Evolutionary conservation across 306 rosid species (phyloP), one percentile per base, ranked within the genome.

Genomic region (Pterocarpus macrocarpus): DNA sequence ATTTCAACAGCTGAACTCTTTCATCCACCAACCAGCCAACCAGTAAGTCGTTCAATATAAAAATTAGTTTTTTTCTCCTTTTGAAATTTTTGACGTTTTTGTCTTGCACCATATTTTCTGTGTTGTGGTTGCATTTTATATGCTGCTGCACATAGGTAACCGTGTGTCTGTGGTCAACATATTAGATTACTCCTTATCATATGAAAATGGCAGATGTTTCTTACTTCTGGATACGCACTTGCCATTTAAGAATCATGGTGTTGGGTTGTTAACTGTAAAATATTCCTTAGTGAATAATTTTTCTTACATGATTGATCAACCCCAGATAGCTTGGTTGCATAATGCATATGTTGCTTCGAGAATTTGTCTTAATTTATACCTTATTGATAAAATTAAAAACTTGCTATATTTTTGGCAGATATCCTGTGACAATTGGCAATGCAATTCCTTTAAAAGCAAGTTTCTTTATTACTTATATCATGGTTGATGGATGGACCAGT

Each of bases 401-500:
- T 30, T 71, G 64, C 57, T 58, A 62, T 34, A 6, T 44, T 77
- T 80, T 88, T 64, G 72, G 85, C 87, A 94, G 98, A 14, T 91
- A 91, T 76, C 98, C 98, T 17, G 50, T 57, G 77, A 91, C 95
- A 85, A 71, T 94, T 64, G 98, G 98, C 43, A 83, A 80, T 41
- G 94, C 97, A 33, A 86, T 94, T 82, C 97, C 98, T 13, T 50
- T 94, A 71, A 94, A 87, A 88, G 98, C 98, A 65, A 90, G 95
- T 80, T 94, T 94, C 94, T 94, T 94, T 87, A 90, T 94, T 12
- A 90, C 94, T 68, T 94, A 91, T 41, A 91, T 94, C 76, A 94
- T 94, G 98, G 97, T 94, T 79, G 98, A 94, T 80, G 98, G 98
- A 78, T 94, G 98, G 98, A 88, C 97, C 17, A 94, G 98, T 70